Evolutionary conservation across 1,139 yeast genomes (phyloP).

Genomic region (Debaryomyces fabryi): DNA sequence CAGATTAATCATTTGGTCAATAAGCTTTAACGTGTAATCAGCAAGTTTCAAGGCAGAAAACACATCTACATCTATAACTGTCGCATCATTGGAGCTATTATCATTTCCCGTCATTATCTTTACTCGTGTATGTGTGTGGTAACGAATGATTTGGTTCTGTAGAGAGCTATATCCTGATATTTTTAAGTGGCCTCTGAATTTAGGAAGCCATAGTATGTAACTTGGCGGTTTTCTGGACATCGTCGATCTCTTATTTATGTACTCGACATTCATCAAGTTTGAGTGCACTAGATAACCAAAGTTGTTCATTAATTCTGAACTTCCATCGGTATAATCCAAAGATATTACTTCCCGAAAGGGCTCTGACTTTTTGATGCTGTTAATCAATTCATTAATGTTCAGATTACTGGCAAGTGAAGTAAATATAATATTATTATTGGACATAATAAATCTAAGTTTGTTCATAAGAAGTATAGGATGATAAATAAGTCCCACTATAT

Average conservation of each 20-base stretch:
- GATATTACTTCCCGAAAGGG: conserved; percentile 5
- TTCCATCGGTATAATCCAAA: not conserved
- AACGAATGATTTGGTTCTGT: not conserved
- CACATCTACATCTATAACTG: conserved; percentile 20
- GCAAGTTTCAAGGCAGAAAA: conserved; percentile 17
- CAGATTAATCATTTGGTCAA: conserved; percentile 12
- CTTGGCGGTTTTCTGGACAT: conserved; percentile 10
- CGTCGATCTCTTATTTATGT: not conserved
- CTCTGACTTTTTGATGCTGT: not conserved
- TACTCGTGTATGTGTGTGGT: conserved; percentile 2
- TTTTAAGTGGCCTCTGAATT: conserved; percentile 15
- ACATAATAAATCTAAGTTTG: conserved; percentile 11
- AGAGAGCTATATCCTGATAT: conserved; percentile 1
- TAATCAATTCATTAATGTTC: not conserved
- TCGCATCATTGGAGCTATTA: conserved; percentile 12
- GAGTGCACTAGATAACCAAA: conserved; percentile 15
- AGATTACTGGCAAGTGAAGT: conserved; percentile 1
- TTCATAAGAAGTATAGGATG: conserved; percentile 18
- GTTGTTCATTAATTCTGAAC: not conserved
- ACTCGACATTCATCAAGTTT: conserved; percentile 12
- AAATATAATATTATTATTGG: conserved; percentile 14
- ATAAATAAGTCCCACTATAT: conserved; percentile 17
- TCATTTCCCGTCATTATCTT: conserved; percentile 7
- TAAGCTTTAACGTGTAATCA: conserved; percentile 15
- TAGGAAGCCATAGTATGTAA: conserved; percentile 26